Evolutionary conservation across 495 filamentous ascomycete species (phyloP).

Genomic region (Talaromyces nanjingensis): DNA sequence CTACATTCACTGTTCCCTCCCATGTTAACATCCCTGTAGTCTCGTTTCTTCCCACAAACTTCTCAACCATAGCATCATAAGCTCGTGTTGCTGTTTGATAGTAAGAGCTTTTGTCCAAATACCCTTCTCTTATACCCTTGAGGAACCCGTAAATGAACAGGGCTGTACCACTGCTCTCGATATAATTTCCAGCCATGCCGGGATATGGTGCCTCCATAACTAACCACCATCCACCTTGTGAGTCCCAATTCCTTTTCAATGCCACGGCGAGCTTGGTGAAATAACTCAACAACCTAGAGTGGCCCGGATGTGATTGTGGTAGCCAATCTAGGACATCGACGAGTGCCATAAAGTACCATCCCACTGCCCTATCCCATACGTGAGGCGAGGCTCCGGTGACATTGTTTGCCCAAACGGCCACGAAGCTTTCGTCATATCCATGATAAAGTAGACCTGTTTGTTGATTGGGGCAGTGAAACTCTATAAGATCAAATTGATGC

Average conservation of each 20-base stretch:
- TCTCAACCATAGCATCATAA: neutral
- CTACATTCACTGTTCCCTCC: neutral
- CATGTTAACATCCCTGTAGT: neutral
- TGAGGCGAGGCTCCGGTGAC: conserved; percentile 46
- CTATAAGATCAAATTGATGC: conserved; percentile 44
- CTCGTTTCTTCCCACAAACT: neutral
- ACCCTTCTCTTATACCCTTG: neutral
- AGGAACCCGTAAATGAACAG: conserved; percentile 50
- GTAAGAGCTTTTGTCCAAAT: neutral
- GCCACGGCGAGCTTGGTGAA: neutral
- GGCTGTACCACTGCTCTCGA: conserved; percentile 52
- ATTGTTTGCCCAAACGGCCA: conserved; percentile 6
- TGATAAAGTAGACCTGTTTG: neutral
- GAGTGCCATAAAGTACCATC: conserved; percentile 54
- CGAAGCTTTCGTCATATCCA: neutral
- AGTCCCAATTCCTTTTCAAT: neutral
- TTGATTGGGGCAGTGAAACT: conserved; percentile 29
- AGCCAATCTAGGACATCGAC: conserved; percentile 43
- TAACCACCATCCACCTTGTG: neutral
- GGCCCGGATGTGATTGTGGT: neutral
- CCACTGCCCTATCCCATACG: conserved; percentile 53
- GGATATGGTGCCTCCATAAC: neutral
- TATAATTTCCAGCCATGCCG: conserved; percentile 28
- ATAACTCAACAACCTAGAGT: neutral
- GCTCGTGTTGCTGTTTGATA: neutral